Percentiles rank a stretch among this genome's conserved stretches.
phyloP scores from a whole-genome alignment of 106 monocot genomes.

The Triglochin maritima region DNA sequence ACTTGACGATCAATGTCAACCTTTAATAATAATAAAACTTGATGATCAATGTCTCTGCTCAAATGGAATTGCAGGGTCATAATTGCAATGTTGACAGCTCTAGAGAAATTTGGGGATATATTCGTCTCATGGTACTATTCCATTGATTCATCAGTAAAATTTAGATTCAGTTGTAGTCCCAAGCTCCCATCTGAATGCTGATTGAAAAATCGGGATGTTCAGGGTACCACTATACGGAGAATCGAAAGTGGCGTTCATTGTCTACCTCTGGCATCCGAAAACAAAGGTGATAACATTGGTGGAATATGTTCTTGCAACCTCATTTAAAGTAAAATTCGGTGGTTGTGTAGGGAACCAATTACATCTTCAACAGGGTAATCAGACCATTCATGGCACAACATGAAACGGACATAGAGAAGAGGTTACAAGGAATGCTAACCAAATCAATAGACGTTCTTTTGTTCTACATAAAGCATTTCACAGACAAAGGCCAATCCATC shows the following conservation, averaged over 20 bases:
- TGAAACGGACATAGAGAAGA: conserved; percentile 44
- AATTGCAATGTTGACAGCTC: conserved; percentile 21
- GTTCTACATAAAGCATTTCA: conserved; percentile 54
- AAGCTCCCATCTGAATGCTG: neutral
- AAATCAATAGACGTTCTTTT: conserved; percentile 36
- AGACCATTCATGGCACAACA: conserved; percentile 26
- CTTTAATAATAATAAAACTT: too few species aligned
- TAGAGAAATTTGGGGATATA: conserved; percentile 24
- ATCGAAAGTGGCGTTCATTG: conserved; percentile 20
- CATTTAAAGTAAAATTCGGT: neutral
- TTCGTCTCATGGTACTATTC: conserved; percentile 23
- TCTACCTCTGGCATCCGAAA: conserved; percentile 31
- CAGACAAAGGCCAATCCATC: conserved; percentile 38
- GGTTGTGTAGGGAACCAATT: conserved; percentile 12
- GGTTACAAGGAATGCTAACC: conserved; percentile 26
- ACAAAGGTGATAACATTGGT: conserved; percentile 21
- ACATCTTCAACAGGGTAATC: conserved; percentile 10
- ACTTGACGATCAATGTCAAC: too few species aligned
- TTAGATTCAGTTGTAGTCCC: neutral
- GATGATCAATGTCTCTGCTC: too few species aligned
- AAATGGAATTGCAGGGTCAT: conserved; percentile 12
- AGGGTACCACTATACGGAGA: conserved; percentile 27
- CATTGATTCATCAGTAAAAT: neutral
- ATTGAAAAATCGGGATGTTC: neutral
- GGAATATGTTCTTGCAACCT: neutral